Evolutionary conservation across 1,284 basidiomycete genomes (phyloP), one percentile per base, ranked within the genome.

Genomic region (Vanrija pseudolonga): DNA sequence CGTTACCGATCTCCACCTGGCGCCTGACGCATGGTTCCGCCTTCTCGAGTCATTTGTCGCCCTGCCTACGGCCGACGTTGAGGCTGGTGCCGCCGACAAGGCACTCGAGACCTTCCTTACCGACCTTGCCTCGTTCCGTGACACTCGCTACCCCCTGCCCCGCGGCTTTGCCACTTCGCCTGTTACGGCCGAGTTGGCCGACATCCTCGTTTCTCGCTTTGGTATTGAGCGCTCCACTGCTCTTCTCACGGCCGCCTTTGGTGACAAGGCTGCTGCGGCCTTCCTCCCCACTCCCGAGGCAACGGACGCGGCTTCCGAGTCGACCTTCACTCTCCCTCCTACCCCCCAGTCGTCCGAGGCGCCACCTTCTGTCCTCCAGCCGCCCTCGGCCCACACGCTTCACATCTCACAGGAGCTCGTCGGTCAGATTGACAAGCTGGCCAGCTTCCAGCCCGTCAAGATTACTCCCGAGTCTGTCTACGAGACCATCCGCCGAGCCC

Each of bases 71-170:
- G 19, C 40, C 6, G 36, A 45, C 32, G 36, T 64, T 20, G 49
- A 60, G 28, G 54, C 59, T 6, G 66, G 63, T 15, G 64, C 65
- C 4, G 56, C 49, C 44, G 66, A 67, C 53, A 47, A 53, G 3
- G 61, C 57, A 1, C 74, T 86, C 40, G 85, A 87, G 64, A 71
- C 78, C 51, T 58, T 87, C 1, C 83, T 80, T 50, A 66, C 68
- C 12, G 67, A 73, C 44, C 69, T 82, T 43, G 65, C 77, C 32
- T 62, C 69, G 15, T 14, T 49, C 28, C 26, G 28, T 6, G 19
- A 24, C 18, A 12, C 32, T 8, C 12, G 45, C 14, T 20, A 37
- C 37, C 39, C 76, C 40, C 68, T 81, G 4, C 65, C 79, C 47
- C 66, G 74, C 15, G 73, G 77, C 9, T 32, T 52, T 8, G 36